phyloP scores from a whole-genome alignment of 192 early-diverging fungal genomes.

The Diversispora epigaea region DNA sequence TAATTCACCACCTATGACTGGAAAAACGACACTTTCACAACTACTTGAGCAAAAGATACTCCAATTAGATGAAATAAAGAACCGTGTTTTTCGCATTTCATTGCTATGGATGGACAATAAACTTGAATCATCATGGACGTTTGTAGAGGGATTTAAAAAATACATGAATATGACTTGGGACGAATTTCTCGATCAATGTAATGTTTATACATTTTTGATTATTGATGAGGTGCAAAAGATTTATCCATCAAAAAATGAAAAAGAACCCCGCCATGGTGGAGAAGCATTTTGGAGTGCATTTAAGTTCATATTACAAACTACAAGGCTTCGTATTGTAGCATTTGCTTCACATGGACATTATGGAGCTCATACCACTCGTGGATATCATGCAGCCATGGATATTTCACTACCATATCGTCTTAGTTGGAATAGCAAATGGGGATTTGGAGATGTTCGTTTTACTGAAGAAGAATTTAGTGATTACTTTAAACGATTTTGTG shows the following conservation, averaged over 20 bases:
- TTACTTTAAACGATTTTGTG: constrained; percentile 22
- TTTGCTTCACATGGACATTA: constrained; percentile 14
- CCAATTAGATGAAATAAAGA: constrained; percentile 14
- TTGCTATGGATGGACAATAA: constrained; percentile 4
- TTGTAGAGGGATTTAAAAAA: constrained; percentile 19
- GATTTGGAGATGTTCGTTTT: neutral
- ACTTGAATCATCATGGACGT: constrained; percentile 11
- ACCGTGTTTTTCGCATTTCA: constrained; percentile 24
- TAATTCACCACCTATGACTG: constrained; percentile 8
- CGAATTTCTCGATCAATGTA: constrained; percentile 10
- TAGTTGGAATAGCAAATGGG: neutral
- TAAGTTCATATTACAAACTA: no score
- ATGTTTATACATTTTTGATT: constrained; percentile 19
- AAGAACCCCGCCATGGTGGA: neutral
- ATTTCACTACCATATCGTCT: constrained; percentile 9
- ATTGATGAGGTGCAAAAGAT: constrained; percentile 27
- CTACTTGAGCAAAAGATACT: constrained; percentile 8
- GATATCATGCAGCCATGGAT: constrained; percentile 12
- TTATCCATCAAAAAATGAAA: constrained; percentile 16
- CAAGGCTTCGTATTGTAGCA: constrained; percentile 26
- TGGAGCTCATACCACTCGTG: neutral
- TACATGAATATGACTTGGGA: constrained; percentile 20
- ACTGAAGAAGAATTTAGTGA: constrained; percentile 14
- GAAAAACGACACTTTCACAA: constrained; percentile 16
- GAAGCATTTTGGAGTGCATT: no score